Percentiles rank a stretch among this genome's conserved stretches.
Evolutionary conservation across 176 grass and related monocot genomes (phyloP).

Genomic region (bread wheat (Triticum aestivum)): DNA sequence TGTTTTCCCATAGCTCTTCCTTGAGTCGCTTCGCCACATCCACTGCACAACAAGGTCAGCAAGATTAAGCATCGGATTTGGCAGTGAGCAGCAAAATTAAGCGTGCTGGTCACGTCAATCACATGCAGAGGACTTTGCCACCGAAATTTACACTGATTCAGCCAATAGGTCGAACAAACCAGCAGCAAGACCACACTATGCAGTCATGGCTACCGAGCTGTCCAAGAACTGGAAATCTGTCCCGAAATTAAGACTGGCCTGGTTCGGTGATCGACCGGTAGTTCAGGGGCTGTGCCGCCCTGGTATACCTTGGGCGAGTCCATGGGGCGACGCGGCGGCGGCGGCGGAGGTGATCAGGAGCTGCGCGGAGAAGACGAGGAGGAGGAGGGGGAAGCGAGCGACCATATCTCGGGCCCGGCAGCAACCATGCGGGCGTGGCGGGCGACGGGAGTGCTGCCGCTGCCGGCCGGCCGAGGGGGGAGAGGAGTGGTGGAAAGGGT

Average conservation of each 20-base stretch:
- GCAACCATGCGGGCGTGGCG: neutral
- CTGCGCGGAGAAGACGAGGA: slow-evolving; percentile 11
- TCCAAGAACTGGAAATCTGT: neutral
- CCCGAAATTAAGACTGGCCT: too few relatives aligned
- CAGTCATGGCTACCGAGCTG: neutral
- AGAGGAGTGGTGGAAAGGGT: slow-evolving; percentile 38
- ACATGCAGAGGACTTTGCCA: neutral
- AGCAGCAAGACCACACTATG: neutral
- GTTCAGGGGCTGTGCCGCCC: neutral
- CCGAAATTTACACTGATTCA: neutral
- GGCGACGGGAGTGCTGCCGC: slow-evolving; percentile 14
- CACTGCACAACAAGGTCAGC: slow-evolving; percentile 30
- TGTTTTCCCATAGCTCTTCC: slow-evolving; percentile 41
- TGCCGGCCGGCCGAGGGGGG: slow-evolving; percentile 32
- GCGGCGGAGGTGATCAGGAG: slow-evolving; percentile 10
- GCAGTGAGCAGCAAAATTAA: neutral
- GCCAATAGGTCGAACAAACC: neutral
- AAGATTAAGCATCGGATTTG: neutral
- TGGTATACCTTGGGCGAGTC: slow-evolving; percentile 33
- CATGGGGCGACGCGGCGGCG: neutral
- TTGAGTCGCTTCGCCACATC: slow-evolving; percentile 44
- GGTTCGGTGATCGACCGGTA: neutral
- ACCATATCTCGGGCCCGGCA: slow-evolving; percentile 37
- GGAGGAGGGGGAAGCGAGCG: slow-evolving; percentile 12
- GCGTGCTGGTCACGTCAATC: neutral